Conservation (phyloP, 2,329 filamentous ascomycete species). For the Penicillium sp. region DNA sequence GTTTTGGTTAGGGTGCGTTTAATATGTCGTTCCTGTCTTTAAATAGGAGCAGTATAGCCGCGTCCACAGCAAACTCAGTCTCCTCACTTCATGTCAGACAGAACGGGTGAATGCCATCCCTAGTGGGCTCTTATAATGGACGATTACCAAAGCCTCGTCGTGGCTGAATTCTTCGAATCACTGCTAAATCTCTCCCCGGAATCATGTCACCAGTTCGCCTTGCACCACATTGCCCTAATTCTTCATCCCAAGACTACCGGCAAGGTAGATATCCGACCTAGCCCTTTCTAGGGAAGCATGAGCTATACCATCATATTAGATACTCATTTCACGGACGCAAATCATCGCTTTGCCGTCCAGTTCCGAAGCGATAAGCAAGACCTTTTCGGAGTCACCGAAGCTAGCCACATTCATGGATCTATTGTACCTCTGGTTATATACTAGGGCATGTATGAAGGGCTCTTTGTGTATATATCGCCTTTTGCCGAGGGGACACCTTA, state of each 20-base stretch:
- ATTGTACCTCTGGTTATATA: conserved; percentile 25
- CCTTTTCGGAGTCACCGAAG: conserved; percentile 21
- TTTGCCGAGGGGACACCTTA: conserved; percentile 25
- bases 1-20: too few relatives aligned
- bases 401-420: conserved; percentile 19
- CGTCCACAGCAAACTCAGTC: conserved; percentile 14
- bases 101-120: conserved; percentile 13
- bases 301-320: conserved; percentile 27
- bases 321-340: conserved; percentile 14
- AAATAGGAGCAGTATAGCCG: conserved; percentile 12
- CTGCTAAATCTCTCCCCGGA: conserved; percentile 23
- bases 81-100: conserved; percentile 14
- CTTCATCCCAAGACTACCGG: conserved; percentile 19
- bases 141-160: conserved; percentile 21
- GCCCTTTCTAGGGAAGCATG: conserved; percentile 23
- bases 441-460: conserved; percentile 23
- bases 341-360: conserved; percentile 20
- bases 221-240: conserved; percentile 20
- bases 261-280: conserved; percentile 22
- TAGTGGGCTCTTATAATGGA: conserved; percentile 17
- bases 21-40: conserved; percentile 9
- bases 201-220: conserved; percentile 24
- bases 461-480: conserved; percentile 25
- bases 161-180: conserved; percentile 23
- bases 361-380: conserved; percentile 24